Evolutionary conservation across 108 stramenopile species (phyloP).

Genomic region (Pseudonitzschia multiseries): DNA sequence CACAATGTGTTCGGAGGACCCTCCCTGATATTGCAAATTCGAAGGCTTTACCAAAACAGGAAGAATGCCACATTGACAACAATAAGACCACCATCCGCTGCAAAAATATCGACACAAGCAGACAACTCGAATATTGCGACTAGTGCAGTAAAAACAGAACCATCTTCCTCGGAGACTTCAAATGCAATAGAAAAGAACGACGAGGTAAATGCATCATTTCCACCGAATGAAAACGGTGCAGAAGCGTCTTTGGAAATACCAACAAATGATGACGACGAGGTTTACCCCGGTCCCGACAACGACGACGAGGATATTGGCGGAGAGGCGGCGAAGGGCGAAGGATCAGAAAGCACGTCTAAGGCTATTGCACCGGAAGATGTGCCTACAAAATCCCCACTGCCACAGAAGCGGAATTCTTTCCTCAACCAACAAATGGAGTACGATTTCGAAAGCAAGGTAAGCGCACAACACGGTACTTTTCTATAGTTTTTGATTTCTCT

Average conservation of each 20-base stretch:
- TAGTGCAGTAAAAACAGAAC: not conserved
- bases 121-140: not conserved
- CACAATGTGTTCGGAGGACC: slow-evolving; percentile 71
- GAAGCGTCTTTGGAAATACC: not conserved
- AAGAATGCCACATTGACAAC: not conserved
- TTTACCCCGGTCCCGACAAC: slow-evolving; percentile 1
- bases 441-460: slow-evolving; percentile 67
- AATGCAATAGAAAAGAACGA: slow-evolving; percentile 6
- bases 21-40: slow-evolving; percentile 44
- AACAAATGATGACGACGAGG: not conserved
- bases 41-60: slow-evolving; percentile 5
- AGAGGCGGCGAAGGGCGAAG: not conserved
- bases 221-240: not conserved
- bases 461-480: not conserved
- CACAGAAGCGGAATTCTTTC: slow-evolving; percentile 8
- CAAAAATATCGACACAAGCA: not conserved
- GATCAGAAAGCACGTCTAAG: not conserved
- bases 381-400: not conserved
- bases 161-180: not conserved
- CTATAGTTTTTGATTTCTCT: not conserved
- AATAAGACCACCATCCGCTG: not conserved
- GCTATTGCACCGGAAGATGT: not conserved
- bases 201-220: not conserved
- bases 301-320: not conserved
- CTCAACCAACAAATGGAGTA: slow-evolving; percentile 34